Base-by-base conservation (phyloP, 257 asterid species). In the Anisodus acutangulus region DNA sequence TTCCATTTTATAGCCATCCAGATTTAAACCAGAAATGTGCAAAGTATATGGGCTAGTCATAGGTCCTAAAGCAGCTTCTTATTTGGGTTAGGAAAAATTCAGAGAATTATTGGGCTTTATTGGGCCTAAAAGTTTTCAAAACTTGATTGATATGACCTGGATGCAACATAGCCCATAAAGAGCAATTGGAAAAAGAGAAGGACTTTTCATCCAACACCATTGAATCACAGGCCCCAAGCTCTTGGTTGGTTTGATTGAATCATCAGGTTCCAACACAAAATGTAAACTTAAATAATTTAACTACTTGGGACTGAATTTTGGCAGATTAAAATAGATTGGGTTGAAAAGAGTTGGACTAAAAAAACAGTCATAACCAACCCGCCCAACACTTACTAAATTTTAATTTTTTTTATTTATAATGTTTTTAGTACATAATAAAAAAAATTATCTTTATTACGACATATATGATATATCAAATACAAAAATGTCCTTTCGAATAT, bases 231-330 rank as follows among this genome's bases (percentile, higher is more conserved):
- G 47, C 19, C 74, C 47, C 12, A 35, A 35, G 5, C 26, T 39
- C 78, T 68, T 39, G 51, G 53, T 39, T 68, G 11, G 26, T 68
- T 68, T 69, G 13, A 69, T 69, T 69, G 67, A 60, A 39, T 35
- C 53, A 39, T 15, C 53, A 69, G 31, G 13, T 49, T 39, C 26
- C 53, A 39, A 39, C 13, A 13, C 53, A 69, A 39, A 6, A 12
- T 17, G 15, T 39, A 69, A 15, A 69, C 13, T 69, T 41, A 16
- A 39, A 39, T 39, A 39, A 41, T 31, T 31, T 31, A 31, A 31
- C 35, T 31, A 31, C 35, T 31, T 1, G 35, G 35, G 35, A 31
- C 35, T 31, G 35, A 31, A 31, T 31, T 31, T 31, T 31, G 35
- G 35, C 35, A 1, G 35, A 31, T 31, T 31, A 31, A 31, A 31